phyloP scores from a whole-genome alignment of 169 alveolate genomes.

The Eimeria acervulina region DNA sequence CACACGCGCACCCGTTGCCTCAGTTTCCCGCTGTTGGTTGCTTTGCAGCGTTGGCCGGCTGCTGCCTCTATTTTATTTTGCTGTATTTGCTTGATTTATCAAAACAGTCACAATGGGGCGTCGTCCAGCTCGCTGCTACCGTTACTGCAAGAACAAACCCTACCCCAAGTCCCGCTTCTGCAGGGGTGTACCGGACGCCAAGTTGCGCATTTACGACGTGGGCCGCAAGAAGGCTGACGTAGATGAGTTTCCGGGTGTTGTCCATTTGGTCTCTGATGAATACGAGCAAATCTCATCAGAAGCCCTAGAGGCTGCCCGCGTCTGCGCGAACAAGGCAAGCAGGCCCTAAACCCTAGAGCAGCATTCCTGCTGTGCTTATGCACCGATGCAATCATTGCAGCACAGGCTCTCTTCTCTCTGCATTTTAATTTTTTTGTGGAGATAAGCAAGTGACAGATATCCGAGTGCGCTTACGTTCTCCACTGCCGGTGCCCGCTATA shows the following conservation, averaged over 20 bases:
- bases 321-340: constrained; percentile 97
- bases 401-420: neutral
- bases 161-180: constrained; percentile 99
- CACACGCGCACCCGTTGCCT: neutral
- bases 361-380: neutral
- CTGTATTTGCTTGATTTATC: neutral
- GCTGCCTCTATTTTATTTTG: neutral
- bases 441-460: neutral
- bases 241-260: constrained; percentile 98
- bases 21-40: neutral
- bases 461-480: neutral
- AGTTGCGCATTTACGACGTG: constrained; percentile 98
- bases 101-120: constrained; percentile 97
- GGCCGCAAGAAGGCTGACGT: constrained; percentile 98
- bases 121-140: constrained; percentile 99
- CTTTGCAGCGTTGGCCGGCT: neutral
- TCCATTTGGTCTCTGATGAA: constrained; percentile 99
- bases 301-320: constrained; percentile 99
- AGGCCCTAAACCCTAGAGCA: neutral
- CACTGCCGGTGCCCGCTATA: neutral
- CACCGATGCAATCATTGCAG: neutral
- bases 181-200: constrained; percentile 99
- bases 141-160: constrained; percentile 99
- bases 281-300: constrained; percentile 99
- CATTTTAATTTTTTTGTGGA: neutral